These are phyloP conservation scores for Theileria parva DNA, from an alignment of 169 alveolate genomes.

Conservation along the genomic window DNA sequence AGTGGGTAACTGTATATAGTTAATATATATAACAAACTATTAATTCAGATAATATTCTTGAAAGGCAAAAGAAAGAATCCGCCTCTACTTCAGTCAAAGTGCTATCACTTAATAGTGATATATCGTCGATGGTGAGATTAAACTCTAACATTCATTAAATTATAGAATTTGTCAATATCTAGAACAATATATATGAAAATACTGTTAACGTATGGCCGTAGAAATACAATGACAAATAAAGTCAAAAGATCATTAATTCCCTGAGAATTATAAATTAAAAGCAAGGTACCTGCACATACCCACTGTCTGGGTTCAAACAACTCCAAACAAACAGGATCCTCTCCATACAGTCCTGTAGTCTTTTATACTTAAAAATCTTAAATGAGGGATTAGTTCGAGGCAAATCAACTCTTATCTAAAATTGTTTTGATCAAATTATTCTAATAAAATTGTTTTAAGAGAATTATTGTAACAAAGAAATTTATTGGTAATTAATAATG, in stretches of 20 bases:
- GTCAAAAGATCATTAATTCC: slow-evolving; percentile 88
- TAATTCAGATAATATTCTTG: slow-evolving; percentile 85
- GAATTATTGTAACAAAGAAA: slow-evolving; percentile 4
- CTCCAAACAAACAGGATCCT: slow-evolving; percentile 89
- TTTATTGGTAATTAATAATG: too few species aligned
- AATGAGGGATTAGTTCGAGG: slow-evolving; percentile 87
- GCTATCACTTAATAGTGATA: slow-evolving; percentile 63
- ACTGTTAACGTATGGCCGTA: slow-evolving; percentile 80
- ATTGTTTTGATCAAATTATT: slow-evolving; percentile 8
- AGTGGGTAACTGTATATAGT: not conserved
- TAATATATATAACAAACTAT: slow-evolving; percentile 2
- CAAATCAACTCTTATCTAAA: slow-evolving; percentile 85
- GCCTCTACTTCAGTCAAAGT: slow-evolving; percentile 85
- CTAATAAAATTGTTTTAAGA: too few species aligned
- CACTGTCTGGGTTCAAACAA: slow-evolving; percentile 91
- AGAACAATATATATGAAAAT: not conserved
- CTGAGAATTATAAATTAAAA: slow-evolving; percentile 40
- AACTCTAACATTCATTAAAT: slow-evolving; percentile 55
- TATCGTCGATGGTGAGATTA: slow-evolving; percentile 66
- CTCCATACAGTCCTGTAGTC: slow-evolving; percentile 84
- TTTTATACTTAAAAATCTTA: slow-evolving; percentile 76
- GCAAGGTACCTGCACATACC: slow-evolving; percentile 83
- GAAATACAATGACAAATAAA: slow-evolving; percentile 36
- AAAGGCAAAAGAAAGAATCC: slow-evolving; percentile 87
- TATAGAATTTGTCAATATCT: slow-evolving; percentile 18